phyloP scores from a whole-genome alignment of 352 stramenopile species.

The Phytophthora capsici region DNA sequence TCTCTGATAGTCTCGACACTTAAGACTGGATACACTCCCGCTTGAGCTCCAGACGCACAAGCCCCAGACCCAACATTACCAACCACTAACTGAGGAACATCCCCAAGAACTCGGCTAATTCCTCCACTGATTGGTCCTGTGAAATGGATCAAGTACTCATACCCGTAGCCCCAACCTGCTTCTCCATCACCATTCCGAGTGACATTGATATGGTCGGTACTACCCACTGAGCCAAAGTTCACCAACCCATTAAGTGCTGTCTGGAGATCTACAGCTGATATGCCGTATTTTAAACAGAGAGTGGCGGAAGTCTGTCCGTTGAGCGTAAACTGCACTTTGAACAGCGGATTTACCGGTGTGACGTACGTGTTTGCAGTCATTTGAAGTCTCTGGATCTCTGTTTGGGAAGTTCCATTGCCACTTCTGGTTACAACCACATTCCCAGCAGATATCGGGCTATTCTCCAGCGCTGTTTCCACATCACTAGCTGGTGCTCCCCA shows the following conservation, averaged over 20 bases:
- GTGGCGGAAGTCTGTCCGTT: slow-evolving; percentile 58
- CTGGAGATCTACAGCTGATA: slow-evolving; percentile 66
- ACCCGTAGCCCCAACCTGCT: slow-evolving; percentile 76
- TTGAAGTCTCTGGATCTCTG: slow-evolving; percentile 71
- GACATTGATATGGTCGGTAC: slow-evolving; percentile 65
- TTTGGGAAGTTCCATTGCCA: slow-evolving; percentile 66
- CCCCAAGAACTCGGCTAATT: slow-evolving; percentile 62
- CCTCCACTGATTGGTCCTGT: slow-evolving; percentile 60
- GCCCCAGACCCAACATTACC: slow-evolving; percentile 53
- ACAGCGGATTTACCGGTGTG: slow-evolving; percentile 53
- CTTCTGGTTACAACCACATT: slow-evolving; percentile 65
- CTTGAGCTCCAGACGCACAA: slow-evolving; percentile 45
- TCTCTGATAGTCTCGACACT: slow-evolving; percentile 75
- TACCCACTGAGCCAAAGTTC: slow-evolving; percentile 38
- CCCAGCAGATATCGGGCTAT: slow-evolving; percentile 35
- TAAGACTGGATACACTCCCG: slow-evolving; percentile 56
- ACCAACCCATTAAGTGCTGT: slow-evolving; percentile 64
- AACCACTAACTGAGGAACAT: slow-evolving; percentile 57
- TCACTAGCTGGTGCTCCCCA: slow-evolving; percentile 64
- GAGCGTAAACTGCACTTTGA: slow-evolving; percentile 69
- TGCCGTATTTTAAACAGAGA: slow-evolving; percentile 74
- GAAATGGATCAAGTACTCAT: slow-evolving; percentile 79
- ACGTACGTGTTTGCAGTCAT: slow-evolving; percentile 75
- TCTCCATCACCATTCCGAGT: slow-evolving; percentile 70
- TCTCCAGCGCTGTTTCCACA: slow-evolving; percentile 55